A percentile compares a stretch with the other conserved stretches of the same genome.
These are phyloP conservation scores for Colletotrichum tanaceti DNA, from an alignment of 2,329 filamentous ascomycete genomes.

Conservation along the genomic window DNA sequence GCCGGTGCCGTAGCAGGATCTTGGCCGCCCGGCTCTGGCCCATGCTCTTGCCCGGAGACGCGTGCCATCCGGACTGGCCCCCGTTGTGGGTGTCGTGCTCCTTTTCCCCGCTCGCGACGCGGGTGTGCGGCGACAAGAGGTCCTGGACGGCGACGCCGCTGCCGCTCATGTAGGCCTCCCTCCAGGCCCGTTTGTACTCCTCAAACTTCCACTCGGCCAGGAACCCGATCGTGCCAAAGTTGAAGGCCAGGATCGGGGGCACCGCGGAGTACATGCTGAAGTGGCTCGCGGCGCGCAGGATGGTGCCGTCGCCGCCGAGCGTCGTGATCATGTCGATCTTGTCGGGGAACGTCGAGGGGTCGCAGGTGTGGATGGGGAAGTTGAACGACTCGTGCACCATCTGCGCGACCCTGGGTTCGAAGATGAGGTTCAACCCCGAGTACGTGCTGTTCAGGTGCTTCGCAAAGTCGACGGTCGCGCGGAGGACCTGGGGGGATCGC, in stretches of 20 bases:
- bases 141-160: constrained; percentile 63
- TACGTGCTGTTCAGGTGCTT: constrained; percentile 85
- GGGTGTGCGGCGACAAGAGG: constrained; percentile 54
- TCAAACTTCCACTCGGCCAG: constrained; percentile 96
- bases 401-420: constrained; percentile 81
- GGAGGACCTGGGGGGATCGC: constrained; percentile 63
- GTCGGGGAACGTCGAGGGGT: constrained; percentile 69
- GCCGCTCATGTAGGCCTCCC: constrained; percentile 88
- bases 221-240: constrained; percentile 96
- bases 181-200: constrained; percentile 91
- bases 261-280: constrained; percentile 82
- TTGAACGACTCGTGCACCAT: constrained; percentile 76
- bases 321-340: constrained; percentile 93
- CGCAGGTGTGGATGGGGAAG: constrained; percentile 76
- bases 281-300: constrained; percentile 81
- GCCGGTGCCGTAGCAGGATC: constrained; percentile 85
- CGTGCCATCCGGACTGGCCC: constrained; percentile 70
- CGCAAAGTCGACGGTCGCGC: constrained; percentile 66
- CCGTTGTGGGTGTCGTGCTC: constrained; percentile 42
- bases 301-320: constrained; percentile 92
- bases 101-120: constrained; percentile 48
- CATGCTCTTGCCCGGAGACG: constrained; percentile 83
- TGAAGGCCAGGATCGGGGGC: constrained; percentile 92
- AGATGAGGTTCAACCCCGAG: constrained; percentile 81
- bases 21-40: constrained; percentile 79